phyloP scores from a whole-genome alignment of 108 stramenopile species.

The Cyclotella sp. region DNA sequence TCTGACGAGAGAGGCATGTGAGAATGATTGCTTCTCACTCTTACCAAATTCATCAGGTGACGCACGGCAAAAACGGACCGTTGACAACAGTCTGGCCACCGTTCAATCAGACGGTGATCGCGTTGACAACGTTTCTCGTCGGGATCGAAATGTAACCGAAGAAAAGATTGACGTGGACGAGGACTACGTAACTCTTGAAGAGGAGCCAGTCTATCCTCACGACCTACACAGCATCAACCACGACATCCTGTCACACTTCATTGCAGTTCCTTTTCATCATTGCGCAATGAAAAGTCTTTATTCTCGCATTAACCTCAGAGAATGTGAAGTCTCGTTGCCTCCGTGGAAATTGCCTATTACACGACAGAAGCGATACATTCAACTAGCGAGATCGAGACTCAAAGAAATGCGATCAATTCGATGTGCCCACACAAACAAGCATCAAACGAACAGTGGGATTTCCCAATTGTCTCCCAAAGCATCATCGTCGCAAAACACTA shows the following conservation, averaged over 20 bases:
- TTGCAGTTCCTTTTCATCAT: conserved; percentile 1
- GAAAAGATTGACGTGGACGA: too few species aligned
- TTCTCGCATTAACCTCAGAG: neutral
- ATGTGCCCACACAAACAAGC: neutral
- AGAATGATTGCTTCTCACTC: too few species aligned
- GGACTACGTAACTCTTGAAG: neutral
- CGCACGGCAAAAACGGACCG: too few species aligned
- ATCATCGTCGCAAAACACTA: neutral
- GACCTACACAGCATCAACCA: conserved; percentile 5
- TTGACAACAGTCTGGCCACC: too few species aligned
- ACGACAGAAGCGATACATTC: neutral
- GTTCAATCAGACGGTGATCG: too few species aligned
- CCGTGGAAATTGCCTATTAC: neutral
- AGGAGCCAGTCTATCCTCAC: conserved; percentile 5
- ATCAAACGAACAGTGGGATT: neutral
- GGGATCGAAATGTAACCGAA: too few species aligned
- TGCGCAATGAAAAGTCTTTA: neutral
- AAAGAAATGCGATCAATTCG: neutral
- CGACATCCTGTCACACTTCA: neutral
- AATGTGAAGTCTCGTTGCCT: neutral
- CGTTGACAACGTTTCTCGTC: too few species aligned
- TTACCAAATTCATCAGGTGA: too few species aligned
- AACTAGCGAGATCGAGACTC: neutral
- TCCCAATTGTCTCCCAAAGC: neutral
- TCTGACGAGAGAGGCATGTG: too few species aligned